Evolutionary conservation across 2,329 filamentous ascomycete species (phyloP), one percentile per base, ranked within the genome.

Genomic region (Botrytis paeoniae): DNA sequence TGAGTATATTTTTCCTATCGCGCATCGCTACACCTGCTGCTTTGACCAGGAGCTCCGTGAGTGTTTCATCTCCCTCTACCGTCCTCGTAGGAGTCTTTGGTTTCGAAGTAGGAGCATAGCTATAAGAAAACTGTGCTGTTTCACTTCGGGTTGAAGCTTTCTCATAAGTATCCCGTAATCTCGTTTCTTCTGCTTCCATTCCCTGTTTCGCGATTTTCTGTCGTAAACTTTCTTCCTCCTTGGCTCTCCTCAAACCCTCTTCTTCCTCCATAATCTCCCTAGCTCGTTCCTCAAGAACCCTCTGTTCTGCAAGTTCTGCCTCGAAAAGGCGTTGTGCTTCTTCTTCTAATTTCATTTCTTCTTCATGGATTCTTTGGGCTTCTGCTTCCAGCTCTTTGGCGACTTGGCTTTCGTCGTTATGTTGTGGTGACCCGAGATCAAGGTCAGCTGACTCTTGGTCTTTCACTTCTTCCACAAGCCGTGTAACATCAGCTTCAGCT

Each of bases 1-100:
- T 90, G n/a, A 85, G 81, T 16, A 90, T 79, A 72, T 91, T 91
- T 81, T 87, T 89, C 73, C 84, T 84, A 76, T 91, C 89, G 64
- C 85, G 84, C 77, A 91, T 78, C 29, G 88, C 80, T 12, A 91
- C 85, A 45, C 85, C 84, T 69, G 83, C 82, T 0, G 88, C 87
- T 75, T 88, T 86, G 14, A 88, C 76, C 0, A 91, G 78, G 14
- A 91, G 82, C 74, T 89, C 85, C 0, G 84, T 82, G 18, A 91
- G 83, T 2, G 86, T 86, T 0, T 86, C 86, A 35, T 78, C 76
- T 37, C 78, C 70, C 20, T 77, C 54, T 54, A 54, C 25, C 3
- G 62, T 41, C 16, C 51, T 57, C n/a, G 41, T 63, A 12, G 48
- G 59, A 29, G 61, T 22, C 35, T 32, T 62, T 37, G 32, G 14